Percentiles rank a stretch among this genome's conserved stretches.
Conservation (phyloP, 1,284 basidiomycete species). For the Heterobasidion occidentale region DNA sequence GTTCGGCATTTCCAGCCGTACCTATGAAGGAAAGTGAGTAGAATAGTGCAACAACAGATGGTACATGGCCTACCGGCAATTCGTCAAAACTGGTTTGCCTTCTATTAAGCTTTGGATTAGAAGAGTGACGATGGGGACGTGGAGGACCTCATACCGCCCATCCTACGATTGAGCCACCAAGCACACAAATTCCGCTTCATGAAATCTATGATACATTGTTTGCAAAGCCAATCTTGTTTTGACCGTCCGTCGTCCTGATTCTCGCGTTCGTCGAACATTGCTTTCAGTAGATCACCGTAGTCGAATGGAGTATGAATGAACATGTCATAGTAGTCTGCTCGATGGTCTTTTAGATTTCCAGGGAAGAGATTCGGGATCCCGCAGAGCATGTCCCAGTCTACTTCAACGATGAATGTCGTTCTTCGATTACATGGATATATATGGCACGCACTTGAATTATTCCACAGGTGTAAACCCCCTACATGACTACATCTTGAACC, state of each 20-base stretch:
- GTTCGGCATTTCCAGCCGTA: conserved; percentile 26
- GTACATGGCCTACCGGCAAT: conserved; percentile 20
- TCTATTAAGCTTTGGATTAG: conserved; percentile 4
- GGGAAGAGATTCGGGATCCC: conserved; percentile 10
- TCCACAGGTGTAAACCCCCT: background rate
- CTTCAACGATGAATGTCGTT: background rate
- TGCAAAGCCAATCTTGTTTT: conserved; percentile 21
- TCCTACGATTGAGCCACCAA: conserved; percentile 19
- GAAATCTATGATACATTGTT: conserved; percentile 15
- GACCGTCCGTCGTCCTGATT: conserved; percentile 13
- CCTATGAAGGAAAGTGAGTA: conserved; percentile 6
- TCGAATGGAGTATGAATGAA: conserved; percentile 2
- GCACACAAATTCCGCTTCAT: conserved; percentile 13
- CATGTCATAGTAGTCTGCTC: conserved; percentile 4
- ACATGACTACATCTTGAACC: too few species aligned
- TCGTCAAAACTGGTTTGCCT: conserved; percentile 8
- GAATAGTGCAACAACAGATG: background rate
- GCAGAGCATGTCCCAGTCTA: conserved; percentile 16
- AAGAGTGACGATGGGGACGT: conserved; percentile 9
- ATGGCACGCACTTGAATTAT: background rate
- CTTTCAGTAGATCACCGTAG: conserved; percentile 9
- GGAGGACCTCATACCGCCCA: background rate
- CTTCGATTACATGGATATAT: background rate
- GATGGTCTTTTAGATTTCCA: conserved; percentile 13
- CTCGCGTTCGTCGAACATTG: conserved; percentile 14